These are phyloP conservation scores for Tillandsia leiboldiana DNA, from an alignment of 176 grass and related monocot genomes.

Conservation along the genomic window DNA sequence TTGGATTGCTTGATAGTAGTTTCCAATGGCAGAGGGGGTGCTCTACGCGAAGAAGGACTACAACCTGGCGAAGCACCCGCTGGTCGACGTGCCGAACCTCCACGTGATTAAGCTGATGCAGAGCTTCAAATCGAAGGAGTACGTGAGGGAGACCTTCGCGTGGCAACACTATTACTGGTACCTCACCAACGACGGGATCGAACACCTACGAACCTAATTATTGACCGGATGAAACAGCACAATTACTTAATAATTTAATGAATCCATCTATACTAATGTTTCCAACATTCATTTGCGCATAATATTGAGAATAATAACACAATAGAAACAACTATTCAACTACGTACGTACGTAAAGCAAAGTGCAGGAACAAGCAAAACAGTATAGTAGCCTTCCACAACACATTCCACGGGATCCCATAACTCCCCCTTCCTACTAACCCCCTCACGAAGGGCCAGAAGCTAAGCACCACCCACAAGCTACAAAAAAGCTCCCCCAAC, in stretches of 20 bases:
- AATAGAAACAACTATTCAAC: slow-evolving; percentile 4
- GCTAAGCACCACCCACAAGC: slow-evolving; percentile 28
- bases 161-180: slow-evolving; percentile 99
- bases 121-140: slow-evolving; percentile 99
- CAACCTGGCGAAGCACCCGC: slow-evolving; percentile 86
- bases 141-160: slow-evolving; percentile 89
- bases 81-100: slow-evolving; percentile 79
- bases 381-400: slow-evolving; percentile 23
- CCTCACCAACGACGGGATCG: slow-evolving; percentile 91
- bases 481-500: neutral
- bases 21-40: slow-evolving; percentile 50
- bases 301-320: neutral
- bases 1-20: neutral
- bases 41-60: slow-evolving; percentile 96
- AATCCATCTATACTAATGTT: too few relatives aligned
- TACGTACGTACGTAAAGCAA: slow-evolving; percentile 12
- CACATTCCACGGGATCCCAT: slow-evolving; percentile 39
- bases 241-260: neutral
- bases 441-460: slow-evolving; percentile 47
- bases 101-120: slow-evolving; percentile 99
- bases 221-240: too few relatives aligned
- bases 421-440: slow-evolving; percentile 27
- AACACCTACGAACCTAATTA: slow-evolving; percentile 53
- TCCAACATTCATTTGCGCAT: too few relatives aligned
- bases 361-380: slow-evolving; percentile 25